phyloP scores from a whole-genome alignment of 495 filamentous ascomycete species.

The Talaromyces trachyspermus region DNA sequence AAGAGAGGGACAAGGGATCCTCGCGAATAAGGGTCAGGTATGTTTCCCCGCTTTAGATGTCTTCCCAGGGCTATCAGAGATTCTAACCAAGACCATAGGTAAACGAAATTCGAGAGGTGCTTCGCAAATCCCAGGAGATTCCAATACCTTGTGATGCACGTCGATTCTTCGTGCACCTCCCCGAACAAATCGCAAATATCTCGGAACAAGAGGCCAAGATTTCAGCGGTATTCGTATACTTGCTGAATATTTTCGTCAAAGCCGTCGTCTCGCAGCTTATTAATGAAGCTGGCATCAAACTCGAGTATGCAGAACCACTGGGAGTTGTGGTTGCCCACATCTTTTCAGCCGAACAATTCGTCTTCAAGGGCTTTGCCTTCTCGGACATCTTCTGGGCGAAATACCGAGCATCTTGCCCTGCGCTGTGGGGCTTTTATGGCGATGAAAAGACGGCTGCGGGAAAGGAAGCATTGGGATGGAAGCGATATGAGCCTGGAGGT shows the following conservation, averaged over 20 bases:
- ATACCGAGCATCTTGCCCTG: constrained; percentile 70
- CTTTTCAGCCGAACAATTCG: constrained; percentile 60
- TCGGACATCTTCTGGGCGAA: constrained; percentile 89
- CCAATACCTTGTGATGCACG: constrained; percentile 44
- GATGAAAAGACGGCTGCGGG: constrained; percentile 67
- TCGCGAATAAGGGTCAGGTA: constrained; percentile 47
- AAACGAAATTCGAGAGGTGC: constrained; percentile 4
- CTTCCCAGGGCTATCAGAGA: not conserved
- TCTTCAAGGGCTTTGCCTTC: constrained; percentile 62
- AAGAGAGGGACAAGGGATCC: constrained; percentile 48
- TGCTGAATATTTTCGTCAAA: constrained; percentile 79
- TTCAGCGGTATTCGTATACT: constrained; percentile 70
- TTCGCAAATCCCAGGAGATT: constrained; percentile 7
- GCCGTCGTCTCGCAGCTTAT: constrained; percentile 65
- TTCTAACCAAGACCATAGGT: not conserved
- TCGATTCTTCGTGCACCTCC: constrained; percentile 52
- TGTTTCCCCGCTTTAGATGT: not conserved
- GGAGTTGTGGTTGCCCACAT: constrained; percentile 68
- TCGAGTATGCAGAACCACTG: constrained; percentile 69
- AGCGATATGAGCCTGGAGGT: constrained; percentile 42
- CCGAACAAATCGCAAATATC: constrained; percentile 41
- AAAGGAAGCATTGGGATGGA: constrained; percentile 66
- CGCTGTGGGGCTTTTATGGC: constrained; percentile 78
- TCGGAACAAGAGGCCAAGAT: constrained; percentile 44
- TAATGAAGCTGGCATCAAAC: constrained; percentile 61